Evolutionary conservation across 148 eudicot genomes (phyloP), one percentile per base, ranked within the genome.

Genomic region (Vaccinium darrowii): DNA sequence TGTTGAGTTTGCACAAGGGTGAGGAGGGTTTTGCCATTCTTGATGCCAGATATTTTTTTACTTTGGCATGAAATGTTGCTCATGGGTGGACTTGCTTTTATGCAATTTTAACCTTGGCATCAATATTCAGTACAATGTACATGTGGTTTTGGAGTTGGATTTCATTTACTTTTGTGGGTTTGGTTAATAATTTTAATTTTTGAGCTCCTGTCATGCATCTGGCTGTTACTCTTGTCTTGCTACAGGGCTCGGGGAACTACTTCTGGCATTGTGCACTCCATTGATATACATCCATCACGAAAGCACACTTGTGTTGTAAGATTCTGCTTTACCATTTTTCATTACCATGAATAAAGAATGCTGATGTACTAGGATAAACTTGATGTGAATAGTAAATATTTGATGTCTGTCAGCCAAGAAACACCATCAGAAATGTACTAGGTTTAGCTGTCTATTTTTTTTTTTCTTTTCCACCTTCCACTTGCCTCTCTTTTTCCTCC

Each of bases 271-370:
- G 92, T 94, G 33, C 99, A 94, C 81, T 94, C 95, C 85, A 89
- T 96, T 83, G 99, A 96, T 85, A 90, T 96, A 79, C 98, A 94
- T 91, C 94, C 94, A 80, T 96, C 99, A 82, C 86, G 98, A 82
- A 96, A 93, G 86, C 98, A 96, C 88, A 93, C 94, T 25, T 96
- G 99, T 85, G 80, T 96, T 87, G 98, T 96, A 91, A 90, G 94
- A n/a, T 83, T 51, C 69, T 51, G 49, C 65, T 86, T 49, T 82
- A n/a, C 67, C 77, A 39, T 83, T 75, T n/a, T 67, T 36, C 11
- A 50, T 52, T 62, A 54, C 8, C 4, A 0, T 51, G 11, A 33
- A 33, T 53, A 33, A 21, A 67, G 58, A 76, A 14, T 53, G 52
- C 63, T 69, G 50, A 23, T 80, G 11, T 52, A 52, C 36, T 15